Evolutionary conservation across 2,329 filamentous ascomycete species (phyloP), one percentile per base, ranked within the genome.

Genomic region (Harringtonia aguacate): DNA sequence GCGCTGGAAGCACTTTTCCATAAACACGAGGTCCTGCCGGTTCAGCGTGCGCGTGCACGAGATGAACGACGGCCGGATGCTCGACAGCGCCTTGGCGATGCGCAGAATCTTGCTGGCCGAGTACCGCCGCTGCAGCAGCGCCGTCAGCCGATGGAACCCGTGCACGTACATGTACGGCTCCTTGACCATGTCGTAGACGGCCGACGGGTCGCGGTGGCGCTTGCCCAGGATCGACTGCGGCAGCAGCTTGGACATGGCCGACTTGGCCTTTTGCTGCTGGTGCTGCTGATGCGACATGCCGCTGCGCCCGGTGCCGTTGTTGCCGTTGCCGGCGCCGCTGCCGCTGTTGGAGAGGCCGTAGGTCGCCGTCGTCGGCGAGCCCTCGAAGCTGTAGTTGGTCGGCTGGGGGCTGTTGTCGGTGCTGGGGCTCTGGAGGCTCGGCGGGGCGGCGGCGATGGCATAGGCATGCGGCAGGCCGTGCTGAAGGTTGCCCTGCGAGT

Each of bases 1-100:
- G 31, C 92, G 79, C 62, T 98, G 92, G 58, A 97, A 87, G 56
- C 86, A 94, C 64, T 94, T 94, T 61, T 98, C 92, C 84, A 95
- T 95, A 61, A 97, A 95, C 20, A 98, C 81, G 24, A 97, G 70
- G 61, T 98, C 92, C 55, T 92, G 83, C 17, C 81, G 73, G 51
- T 87, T 89, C 48, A 97, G 69, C n/a, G 86, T 88, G 56, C 86
- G 85, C 18, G 86, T 94, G 49, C 87, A 94, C 12, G 88, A 82
- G 50, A 97, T 90, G 58, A 98, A 92, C 0, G 88, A 92, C 2
- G 92, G 90, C 8, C 92, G 82, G 53, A 95, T 94, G 36, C 84
- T 87, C 8, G 86, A 84, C 42, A 98, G 73, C 0, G 89, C 84
- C 64, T 89, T 86, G 47, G 87, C 88, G 52, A 95, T 94, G 46